A percentile compares a stretch with the other conserved stretches of the same genome.
phyloP scores from a whole-genome alignment of 2,329 filamentous ascomycete genomes.

The Amylocarpus encephaloides region DNA sequence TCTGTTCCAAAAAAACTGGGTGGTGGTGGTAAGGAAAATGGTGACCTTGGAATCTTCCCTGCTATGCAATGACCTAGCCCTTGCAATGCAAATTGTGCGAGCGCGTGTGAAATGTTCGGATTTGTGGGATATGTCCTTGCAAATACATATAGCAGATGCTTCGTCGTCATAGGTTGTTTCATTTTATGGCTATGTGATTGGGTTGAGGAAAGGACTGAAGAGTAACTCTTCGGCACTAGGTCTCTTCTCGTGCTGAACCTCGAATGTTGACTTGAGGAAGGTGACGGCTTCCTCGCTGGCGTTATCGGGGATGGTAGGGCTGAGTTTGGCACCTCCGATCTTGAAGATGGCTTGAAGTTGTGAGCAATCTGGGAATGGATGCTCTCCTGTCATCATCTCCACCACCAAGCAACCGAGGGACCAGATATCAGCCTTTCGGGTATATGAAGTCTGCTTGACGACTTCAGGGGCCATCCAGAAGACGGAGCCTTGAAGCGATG shows the following conservation, averaged over 20 bases:
- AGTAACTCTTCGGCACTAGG: conserved; percentile 89
- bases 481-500: conserved; percentile 89
- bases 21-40: background rate
- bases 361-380: conserved; percentile 94
- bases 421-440: conserved; percentile 98
- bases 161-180: background rate
- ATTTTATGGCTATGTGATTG: conserved; percentile 48
- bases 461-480: conserved; percentile 99
- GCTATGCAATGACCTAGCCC: background rate
- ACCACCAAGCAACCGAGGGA: conserved; percentile 93
- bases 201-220: conserved; percentile 72
- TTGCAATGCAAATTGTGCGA: background rate
- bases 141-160: background rate
- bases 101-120: no score
- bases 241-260: conserved; percentile 87
- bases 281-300: conserved; percentile 76
- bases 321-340: conserved; percentile 82
- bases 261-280: conserved; percentile 86
- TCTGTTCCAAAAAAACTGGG: background rate
- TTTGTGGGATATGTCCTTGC: background rate
- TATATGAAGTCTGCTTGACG: conserved; percentile 95
- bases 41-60: background rate
- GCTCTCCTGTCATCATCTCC: conserved; percentile 97
- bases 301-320: conserved; percentile 80
- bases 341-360: conserved; percentile 98